A percentile compares a stretch with the other conserved stretches of the same genome.
phyloP scores from a whole-genome alignment of 1,139 yeast species.

The Debaryomyces coudertii region DNA sequence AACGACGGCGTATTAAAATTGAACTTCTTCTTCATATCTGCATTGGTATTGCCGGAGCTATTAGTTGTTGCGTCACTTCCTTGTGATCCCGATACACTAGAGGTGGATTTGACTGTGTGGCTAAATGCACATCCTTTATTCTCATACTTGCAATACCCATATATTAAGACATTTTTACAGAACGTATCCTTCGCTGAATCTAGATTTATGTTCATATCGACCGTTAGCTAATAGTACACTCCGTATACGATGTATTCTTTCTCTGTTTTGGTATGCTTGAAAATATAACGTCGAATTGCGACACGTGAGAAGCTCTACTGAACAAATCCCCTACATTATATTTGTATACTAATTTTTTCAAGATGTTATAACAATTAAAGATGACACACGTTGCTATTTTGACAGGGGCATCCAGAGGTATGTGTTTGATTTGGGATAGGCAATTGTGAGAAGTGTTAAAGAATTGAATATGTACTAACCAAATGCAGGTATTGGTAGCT shows the following conservation, averaged over 20 bases:
- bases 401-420: conserved; percentile 71
- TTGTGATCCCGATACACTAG: conserved; percentile 7
- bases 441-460: neutral
- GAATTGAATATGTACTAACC: conserved; percentile 17
- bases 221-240: neutral
- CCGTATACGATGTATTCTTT: neutral
- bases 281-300: conserved; percentile 4
- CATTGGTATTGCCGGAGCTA: conserved; percentile 7
- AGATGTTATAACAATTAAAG: neutral
- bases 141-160: conserved; percentile 88
- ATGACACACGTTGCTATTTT: conserved; percentile 40
- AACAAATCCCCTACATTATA: neutral
- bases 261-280: conserved; percentile 3
- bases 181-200: conserved; percentile 75
- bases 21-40: conserved; percentile 45
- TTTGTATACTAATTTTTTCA: neutral
- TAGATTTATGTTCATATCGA: conserved; percentile 44
- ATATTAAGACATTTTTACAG: conserved; percentile 81
- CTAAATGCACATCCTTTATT: conserved; percentile 87
- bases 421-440: conserved; percentile 17
- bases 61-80: conserved; percentile 10
- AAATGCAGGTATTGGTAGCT: conserved; percentile 69
- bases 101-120: conserved; percentile 48
- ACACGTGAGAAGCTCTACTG: conserved; percentile 1
- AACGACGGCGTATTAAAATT: conserved; percentile 69